Evolutionary conservation across 75 land plant species (phyloP).

Genomic region (Selaginella moellendorffii): DNA sequence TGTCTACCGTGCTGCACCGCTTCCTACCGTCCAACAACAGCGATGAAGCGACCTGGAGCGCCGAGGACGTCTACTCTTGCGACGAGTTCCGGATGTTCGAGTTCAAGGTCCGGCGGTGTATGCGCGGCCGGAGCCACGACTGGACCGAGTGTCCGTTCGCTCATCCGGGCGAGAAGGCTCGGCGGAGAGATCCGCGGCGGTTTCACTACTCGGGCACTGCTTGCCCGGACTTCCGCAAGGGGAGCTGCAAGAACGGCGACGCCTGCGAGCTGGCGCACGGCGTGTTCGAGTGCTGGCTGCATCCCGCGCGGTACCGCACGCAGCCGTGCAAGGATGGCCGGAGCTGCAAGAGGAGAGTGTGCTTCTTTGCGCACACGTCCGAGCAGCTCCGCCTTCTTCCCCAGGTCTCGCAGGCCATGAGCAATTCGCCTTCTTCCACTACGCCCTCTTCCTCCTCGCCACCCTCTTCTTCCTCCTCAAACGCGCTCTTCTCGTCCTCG

Average conservation of each 20-base stretch:
- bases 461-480: not conserved
- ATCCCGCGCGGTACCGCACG: constrained; percentile 66
- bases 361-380: constrained; percentile 12
- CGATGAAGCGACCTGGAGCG: not conserved
- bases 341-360: constrained; percentile 12
- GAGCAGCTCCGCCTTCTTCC: constrained; percentile 10
- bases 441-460: not conserved
- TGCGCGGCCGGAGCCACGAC: constrained; percentile 68
- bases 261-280: constrained; percentile 75
- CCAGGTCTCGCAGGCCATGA: not conserved
- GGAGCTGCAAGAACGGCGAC: constrained; percentile 55
- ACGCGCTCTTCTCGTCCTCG: no score
- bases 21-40: constrained; percentile 1
- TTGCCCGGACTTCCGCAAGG: constrained; percentile 81
- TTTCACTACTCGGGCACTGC: constrained; percentile 74
- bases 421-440: not conserved
- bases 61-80: constrained; percentile 13
- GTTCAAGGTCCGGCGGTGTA: constrained; percentile 70
- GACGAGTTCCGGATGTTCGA: constrained; percentile 81
- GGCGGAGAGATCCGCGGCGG: constrained; percentile 63
- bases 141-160: constrained; percentile 91
- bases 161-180: constrained; percentile 79
- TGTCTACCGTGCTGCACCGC: not conserved
- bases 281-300: constrained; percentile 83
- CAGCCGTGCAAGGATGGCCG: constrained; percentile 17